phyloP scores from a whole-genome alignment of 2,329 filamentous ascomycete genomes.

The Sporothrix globosa region DNA sequence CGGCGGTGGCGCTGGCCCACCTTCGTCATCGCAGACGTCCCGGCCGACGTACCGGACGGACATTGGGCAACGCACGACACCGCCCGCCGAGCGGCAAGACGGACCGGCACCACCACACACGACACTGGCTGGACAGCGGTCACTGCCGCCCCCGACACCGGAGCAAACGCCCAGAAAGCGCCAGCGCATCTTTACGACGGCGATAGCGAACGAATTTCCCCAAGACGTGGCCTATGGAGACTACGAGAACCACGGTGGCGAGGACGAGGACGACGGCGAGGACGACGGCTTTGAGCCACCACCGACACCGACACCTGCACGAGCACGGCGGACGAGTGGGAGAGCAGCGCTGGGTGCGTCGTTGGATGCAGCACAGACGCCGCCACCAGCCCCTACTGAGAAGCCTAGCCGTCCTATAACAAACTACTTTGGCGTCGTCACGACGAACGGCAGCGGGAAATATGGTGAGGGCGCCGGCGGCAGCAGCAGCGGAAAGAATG shows the following conservation, averaged over 20 bases:
- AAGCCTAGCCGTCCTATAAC: slow-evolving; percentile 31
- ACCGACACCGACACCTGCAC: slow-evolving; percentile 28
- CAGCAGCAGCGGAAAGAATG: neutral
- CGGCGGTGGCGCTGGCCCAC: neutral
- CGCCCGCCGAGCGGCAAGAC: slow-evolving; percentile 30
- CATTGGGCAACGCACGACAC: slow-evolving; percentile 35
- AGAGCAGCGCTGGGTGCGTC: neutral
- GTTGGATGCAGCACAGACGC: neutral
- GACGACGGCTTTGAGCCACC: slow-evolving; percentile 24
- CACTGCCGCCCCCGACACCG: slow-evolving; percentile 20
- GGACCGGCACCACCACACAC: neutral
- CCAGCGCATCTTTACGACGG: slow-evolving; percentile 33
- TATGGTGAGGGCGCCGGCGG: neutral
- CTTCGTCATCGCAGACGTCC: neutral
- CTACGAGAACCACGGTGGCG: neutral
- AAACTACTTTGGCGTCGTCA: slow-evolving; percentile 31
- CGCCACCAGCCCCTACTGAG: neutral
- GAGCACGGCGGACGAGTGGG: neutral
- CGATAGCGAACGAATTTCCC: neutral
- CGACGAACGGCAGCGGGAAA: neutral
- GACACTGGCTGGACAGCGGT: slow-evolving; percentile 5
- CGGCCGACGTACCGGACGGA: slow-evolving; percentile 32
- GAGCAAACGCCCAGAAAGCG: neutral
- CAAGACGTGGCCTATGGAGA: neutral
- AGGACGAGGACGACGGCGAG: neutral